Evolutionary conservation across 306 rosid genomes (phyloP), one percentile per base, ranked within the genome.

Genomic region (Gastrolobium villosum): DNA sequence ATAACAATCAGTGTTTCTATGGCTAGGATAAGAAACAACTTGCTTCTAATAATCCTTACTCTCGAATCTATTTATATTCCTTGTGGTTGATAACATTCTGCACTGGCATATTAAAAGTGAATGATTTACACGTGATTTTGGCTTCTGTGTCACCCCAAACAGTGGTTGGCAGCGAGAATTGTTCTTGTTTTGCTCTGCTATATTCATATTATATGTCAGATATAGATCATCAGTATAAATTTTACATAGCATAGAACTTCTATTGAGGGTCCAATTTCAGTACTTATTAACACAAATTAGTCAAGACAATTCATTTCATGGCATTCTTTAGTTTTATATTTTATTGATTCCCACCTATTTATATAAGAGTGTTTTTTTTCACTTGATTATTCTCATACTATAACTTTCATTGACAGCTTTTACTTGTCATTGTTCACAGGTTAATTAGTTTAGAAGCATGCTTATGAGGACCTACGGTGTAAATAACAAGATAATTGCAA

Each of bases 341-440:
- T 46, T 39, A 15, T 59, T 31, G 10, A 28, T 59, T 66, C 50
- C 36, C 48, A 41, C 31, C 26, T n/a, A 6, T 28, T 63, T 53
- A 9, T 62, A 44, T 30, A 50, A 36, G 65, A 26, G 11, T 34
- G 1, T 41, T 44, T 10, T 37, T 11, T 60, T 41, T 32, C 30
- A n/a, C 63, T 61, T 13, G 46, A 28, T 55, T 45, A 43, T 69
- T 35, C 64, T 55, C 15, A 54, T 63, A 26, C 28, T 50, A 30
- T 10, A 32, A 75, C 30, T 56, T 69, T 41, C 65, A 57, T 30
- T 77, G 70, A 65, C 65, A 40, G 72, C 65, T 76, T 48, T 65
- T 35, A 62, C 36, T 36, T 72, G 65, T 40, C 73, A 71, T 41
- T 77, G 44, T 77, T 81, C 72, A 59, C 83, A 84, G 83, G 88